These are phyloP conservation scores for Fraxinus velutina DNA, from an alignment of 305 asterid genomes.

Conservation along the genomic window DNA sequence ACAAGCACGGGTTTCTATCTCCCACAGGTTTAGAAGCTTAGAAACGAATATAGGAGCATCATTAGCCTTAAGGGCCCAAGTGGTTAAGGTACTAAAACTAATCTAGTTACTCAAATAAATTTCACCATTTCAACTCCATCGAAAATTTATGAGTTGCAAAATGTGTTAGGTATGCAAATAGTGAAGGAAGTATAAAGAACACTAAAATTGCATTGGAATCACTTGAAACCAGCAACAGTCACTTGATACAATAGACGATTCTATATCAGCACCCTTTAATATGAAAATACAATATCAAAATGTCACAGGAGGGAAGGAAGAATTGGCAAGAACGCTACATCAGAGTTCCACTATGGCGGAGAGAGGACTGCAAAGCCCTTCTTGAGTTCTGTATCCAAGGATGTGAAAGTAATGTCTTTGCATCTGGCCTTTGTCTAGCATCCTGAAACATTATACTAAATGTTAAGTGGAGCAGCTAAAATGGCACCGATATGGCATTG, in stretches of 20 bases:
- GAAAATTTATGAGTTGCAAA: not conserved
- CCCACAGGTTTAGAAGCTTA: not conserved
- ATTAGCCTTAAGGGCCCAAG: not conserved
- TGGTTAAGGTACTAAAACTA: not conserved
- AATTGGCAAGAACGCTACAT: conserved; percentile 36
- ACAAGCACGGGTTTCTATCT: not conserved
- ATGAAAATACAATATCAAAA: not conserved
- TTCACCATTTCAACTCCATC: not conserved
- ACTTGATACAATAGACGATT: not conserved
- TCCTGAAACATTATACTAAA: conserved; percentile 57
- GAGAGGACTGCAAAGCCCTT: conserved; percentile 78
- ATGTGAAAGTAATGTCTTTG: conserved; percentile 93
- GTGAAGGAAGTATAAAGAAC: not conserved
- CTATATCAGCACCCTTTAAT: conserved; percentile 14
- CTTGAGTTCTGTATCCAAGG: conserved; percentile 98
- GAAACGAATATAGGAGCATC: not conserved
- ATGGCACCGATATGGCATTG: conserved; percentile 15
- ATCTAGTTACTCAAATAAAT: not conserved
- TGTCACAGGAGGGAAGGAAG: not conserved
- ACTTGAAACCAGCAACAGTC: not conserved
- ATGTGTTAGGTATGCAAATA: not conserved
- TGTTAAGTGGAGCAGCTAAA: conserved; percentile 18
- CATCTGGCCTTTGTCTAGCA: conserved; percentile 99
- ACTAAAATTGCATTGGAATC: not conserved
- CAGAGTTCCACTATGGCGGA: conserved; percentile 83